Base-by-base conservation (phyloP, 2,329 filamentous ascomycete genomes). In the Helotiales sp. region DNA sequence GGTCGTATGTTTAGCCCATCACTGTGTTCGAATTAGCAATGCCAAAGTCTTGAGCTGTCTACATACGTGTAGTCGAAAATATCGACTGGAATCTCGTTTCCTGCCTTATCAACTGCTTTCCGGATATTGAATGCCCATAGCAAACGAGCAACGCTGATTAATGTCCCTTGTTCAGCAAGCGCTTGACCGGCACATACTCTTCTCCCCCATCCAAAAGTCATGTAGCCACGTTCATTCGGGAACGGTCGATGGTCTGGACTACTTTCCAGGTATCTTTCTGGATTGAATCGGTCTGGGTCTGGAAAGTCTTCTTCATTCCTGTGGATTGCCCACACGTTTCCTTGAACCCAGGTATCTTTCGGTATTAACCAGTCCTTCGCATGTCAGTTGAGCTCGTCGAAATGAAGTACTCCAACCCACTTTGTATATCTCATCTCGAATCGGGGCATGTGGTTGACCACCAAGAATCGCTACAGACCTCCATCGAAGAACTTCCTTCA, bases 151-250 rank as follows among this genome's bases (percentile, higher is more conserved):
- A 65, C 57, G 24, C 60, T 61, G 20, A 70, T 70, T 34, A 66
- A 59, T 10, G 64, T 57, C 1, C 61, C 55, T 5, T 62, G 59
- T 26, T 80, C 83, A 1, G 85, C 86, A n/a, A 88, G 75, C 43
- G 80, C 79, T 67, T 83, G 80, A 0, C 84, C 85, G 5, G 81
- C 79, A 70, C 84, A 87, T 13, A 83, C 79, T 24, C 85, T 78
- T 11, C 84, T 78, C 2, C 85, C 85, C 73, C 83, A 87, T 4
- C 85, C 84, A 73, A 87, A 84, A 1, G 63, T 61, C 55, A 82
- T 80, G 6, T 82, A 87, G 32, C 84, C 84, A 69, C 86, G 85
- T 75, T 89, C 84, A 76, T 85, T 88, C 24, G 88, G 87, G 73
- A 86, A 83, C 26, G 74, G 76, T 26, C 80, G 80, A 32, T 61